Evolutionary conservation across 75 land plant genomes (phyloP), one percentile per base, ranked within the genome.

Genomic region (Sequoia sempervirens): DNA sequence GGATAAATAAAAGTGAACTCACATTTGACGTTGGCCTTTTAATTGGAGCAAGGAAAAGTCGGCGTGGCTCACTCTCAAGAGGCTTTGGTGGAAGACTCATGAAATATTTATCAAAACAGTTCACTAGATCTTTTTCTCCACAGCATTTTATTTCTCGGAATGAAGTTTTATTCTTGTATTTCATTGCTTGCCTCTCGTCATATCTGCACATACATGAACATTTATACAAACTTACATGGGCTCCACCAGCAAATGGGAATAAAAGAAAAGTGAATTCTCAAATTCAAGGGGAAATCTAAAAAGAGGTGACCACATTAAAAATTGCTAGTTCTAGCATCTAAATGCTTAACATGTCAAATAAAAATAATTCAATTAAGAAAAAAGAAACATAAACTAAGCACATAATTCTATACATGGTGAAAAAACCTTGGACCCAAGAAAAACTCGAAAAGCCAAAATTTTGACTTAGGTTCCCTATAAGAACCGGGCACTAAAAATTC

Each of bases 31-130:
- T 84, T 82, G 84, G 85, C 43, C 82, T 82, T 46, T 75, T 84
- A 56, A 84, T 84, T 52, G 85, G 85, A 40, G 85, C 82, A 82
- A 84, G 85, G 64, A 84, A 84, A 46, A 84, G 56, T 46, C 85
- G 85, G 46, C 85, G 84, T 12, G 85, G 85, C 47, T 84, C 85
- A 37, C 54, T 36, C 84, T 84, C 84, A 9, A 83, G 18, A 34
- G 85, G 84, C 84, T 84, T 84, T 28, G 85, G 43, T 14, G 85
- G 85, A 47, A 84, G 83, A 56, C 83, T 85, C 84, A 36, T 84
- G 84, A 80, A 84, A 52, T 84, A 84, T 82, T 84, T 84, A 52
- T 84, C 85, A 45, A 84, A 82, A 54, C 85, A 84, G 28, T 84
- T 85, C 53, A 84, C 84, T 20, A 84, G 68, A 53, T 84, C 85